Evolutionary conservation across 2,329 filamentous ascomycete genomes (phyloP).

Genomic region (Leptographium lundbergii): DNA sequence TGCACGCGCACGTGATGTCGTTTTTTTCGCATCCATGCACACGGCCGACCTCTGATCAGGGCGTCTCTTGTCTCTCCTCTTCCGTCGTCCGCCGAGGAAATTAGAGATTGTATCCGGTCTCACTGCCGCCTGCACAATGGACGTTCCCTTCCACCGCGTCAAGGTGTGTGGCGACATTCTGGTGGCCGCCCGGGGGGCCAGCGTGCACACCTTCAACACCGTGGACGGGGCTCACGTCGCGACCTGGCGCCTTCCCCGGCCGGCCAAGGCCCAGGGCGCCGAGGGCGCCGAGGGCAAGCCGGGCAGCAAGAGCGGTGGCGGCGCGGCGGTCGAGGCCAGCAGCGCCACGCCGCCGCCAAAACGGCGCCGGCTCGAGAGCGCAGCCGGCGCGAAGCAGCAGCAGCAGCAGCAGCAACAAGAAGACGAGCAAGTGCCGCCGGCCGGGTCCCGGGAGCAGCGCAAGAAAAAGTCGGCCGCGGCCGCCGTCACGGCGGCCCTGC

Average conservation of each 20-base stretch:
- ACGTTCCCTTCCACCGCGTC: conserved; percentile 53
- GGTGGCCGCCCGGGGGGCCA: conserved; percentile 61
- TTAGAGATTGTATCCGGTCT: no score
- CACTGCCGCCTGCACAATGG: conserved; percentile 1
- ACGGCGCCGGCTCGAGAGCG: conserved; percentile 16
- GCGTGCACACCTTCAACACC: conserved; percentile 54
- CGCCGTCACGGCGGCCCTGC: conserved; percentile 17
- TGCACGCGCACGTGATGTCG: not conserved
- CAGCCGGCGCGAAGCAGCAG: conserved; percentile 5
- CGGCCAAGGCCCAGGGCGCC: conserved; percentile 5
- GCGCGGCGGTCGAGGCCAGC: conserved; percentile 11
- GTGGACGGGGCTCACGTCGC: conserved; percentile 45
- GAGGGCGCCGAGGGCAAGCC: conserved; percentile 6
- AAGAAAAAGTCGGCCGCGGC: not conserved
- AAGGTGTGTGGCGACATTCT: conserved; percentile 43
- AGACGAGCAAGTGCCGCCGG: no score
- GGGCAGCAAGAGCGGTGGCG: conserved; percentile 19
- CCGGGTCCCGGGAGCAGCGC: not conserved
- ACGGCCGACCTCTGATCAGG: no score
- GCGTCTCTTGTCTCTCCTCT: no score
- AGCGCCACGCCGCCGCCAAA: conserved; percentile 21
- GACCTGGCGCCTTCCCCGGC: conserved; percentile 42
- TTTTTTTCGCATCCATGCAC: not conserved
- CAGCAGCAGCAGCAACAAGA: not conserved
- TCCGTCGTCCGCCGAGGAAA: no score